A percentile compares a stretch with the other conserved stretches of the same genome.
Evolutionary conservation across 176 grass and related monocot species (phyloP).

Genomic region (Carex cristatella): DNA sequence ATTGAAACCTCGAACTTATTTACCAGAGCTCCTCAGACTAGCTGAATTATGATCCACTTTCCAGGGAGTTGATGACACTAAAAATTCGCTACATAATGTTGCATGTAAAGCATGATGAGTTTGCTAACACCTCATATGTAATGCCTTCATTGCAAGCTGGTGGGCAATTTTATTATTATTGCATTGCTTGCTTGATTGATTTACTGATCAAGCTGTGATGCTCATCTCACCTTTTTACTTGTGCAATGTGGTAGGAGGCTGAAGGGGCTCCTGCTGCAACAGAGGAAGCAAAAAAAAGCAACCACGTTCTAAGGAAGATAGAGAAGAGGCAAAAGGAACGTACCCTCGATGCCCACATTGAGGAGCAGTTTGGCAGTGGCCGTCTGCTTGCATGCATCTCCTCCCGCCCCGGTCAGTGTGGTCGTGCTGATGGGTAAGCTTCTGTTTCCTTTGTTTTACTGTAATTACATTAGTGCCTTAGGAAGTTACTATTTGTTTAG

Average conservation of each 20-base stretch:
- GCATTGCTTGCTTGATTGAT: not conserved
- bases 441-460: not conserved
- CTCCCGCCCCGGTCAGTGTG: constrained; percentile 85
- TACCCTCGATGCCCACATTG: constrained; percentile 60
- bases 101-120: not conserved
- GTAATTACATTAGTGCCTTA: not conserved
- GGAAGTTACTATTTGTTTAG: too few species aligned
- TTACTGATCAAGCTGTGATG: not conserved
- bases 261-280: constrained; percentile 11
- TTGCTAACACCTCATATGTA: not conserved
- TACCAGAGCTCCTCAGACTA: not conserved
- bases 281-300: constrained; percentile 79
- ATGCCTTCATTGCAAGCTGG: not conserved
- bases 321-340: constrained; percentile 68
- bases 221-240: not conserved
- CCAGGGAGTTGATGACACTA: not conserved
- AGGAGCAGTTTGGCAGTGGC: constrained; percentile 75
- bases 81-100: not conserved
- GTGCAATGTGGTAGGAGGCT: constrained; percentile 11
- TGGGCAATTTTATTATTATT: not conserved
- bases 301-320: constrained; percentile 60
- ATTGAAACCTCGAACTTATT: not conserved
- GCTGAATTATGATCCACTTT: not conserved
- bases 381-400: constrained; percentile 76
- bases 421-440: constrained; percentile 73